Conservation (phyloP, 345 rosid species). For the Gossypium turneri region DNA sequence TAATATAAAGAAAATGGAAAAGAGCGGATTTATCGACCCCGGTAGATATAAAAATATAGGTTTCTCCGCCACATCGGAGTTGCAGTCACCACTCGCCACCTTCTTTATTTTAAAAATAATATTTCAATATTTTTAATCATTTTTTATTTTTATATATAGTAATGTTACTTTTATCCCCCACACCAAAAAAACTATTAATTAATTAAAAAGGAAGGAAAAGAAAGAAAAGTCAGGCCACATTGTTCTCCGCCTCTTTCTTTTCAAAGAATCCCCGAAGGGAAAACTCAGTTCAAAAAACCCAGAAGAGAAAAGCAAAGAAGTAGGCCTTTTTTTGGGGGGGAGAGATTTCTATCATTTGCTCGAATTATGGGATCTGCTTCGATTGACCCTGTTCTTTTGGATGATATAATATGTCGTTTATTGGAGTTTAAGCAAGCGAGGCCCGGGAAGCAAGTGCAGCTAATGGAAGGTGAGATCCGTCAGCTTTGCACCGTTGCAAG, state of each 20-base stretch:
- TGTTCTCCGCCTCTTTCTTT: neutral
- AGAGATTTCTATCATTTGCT: neutral
- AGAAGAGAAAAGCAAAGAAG: slow-evolving; percentile 18
- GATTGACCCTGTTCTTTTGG: slow-evolving; percentile 63
- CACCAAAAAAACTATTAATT: neutral
- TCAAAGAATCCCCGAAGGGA: neutral
- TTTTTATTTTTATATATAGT: neutral
- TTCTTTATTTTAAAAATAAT: neutral
- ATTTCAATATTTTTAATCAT: neutral
- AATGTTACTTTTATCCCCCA: neutral
- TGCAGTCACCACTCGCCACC: slow-evolving; percentile 15
- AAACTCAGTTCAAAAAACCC: neutral
- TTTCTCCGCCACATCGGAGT: slow-evolving; percentile 35
- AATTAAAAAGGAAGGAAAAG: neutral
- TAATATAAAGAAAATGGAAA: neutral
- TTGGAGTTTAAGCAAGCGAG: slow-evolving; percentile 59
- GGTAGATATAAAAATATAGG: neutral
- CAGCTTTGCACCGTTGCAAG: slow-evolving; percentile 61
- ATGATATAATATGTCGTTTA: slow-evolving; percentile 64
- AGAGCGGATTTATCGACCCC: neutral
- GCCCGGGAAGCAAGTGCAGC: slow-evolving; percentile 78
- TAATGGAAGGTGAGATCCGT: slow-evolving; percentile 81
- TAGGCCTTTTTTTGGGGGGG: neutral
- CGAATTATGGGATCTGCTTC: slow-evolving; percentile 24
- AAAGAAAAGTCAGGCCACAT: neutral